phyloP scores from a whole-genome alignment of 2,329 filamentous ascomycete species.

The Dryadomyces sulphureus region DNA sequence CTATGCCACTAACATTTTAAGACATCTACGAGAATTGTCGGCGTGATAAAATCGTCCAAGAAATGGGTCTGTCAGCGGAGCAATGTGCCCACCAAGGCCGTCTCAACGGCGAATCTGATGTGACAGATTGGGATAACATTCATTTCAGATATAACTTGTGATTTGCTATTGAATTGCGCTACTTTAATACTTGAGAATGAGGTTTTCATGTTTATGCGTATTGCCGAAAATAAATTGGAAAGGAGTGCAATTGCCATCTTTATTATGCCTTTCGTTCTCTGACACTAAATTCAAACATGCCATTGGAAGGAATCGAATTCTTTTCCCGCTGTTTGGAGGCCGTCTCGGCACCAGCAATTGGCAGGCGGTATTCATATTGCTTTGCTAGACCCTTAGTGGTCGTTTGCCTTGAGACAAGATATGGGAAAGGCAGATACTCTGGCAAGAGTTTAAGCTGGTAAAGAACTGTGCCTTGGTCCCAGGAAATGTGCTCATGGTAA shows the following conservation, averaged over 20 bases:
- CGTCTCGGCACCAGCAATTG: constrained; percentile 41
- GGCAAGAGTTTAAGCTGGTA: constrained; percentile 48
- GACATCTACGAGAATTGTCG: constrained; percentile 5
- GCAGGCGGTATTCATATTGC: constrained; percentile 41
- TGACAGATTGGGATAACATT: constrained; percentile 8
- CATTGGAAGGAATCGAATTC: constrained; percentile 38
- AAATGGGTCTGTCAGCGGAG: constrained; percentile 3
- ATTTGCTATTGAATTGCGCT: background rate
- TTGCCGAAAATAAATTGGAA: background rate
- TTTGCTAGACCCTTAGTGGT: constrained; percentile 16
- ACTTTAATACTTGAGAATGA: background rate
- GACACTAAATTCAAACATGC: constrained; percentile 27
- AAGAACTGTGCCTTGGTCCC: constrained; percentile 52
- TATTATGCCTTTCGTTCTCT: background rate
- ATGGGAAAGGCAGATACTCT: constrained; percentile 49
- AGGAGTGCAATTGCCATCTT: background rate
- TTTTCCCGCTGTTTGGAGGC: constrained; percentile 30
- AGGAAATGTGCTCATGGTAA: constrained; percentile 57
- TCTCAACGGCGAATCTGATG: constrained; percentile 8
- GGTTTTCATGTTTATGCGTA: background rate
- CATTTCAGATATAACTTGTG: constrained; percentile 8
- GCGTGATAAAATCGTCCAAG: constrained; percentile 1
- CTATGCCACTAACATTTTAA: background rate
- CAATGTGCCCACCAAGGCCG: constrained; percentile 6
- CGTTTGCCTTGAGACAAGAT: constrained; percentile 25